Conservation (phyloP, 306 rosid genomes). For the Gynostemma pentaphyllum region DNA sequence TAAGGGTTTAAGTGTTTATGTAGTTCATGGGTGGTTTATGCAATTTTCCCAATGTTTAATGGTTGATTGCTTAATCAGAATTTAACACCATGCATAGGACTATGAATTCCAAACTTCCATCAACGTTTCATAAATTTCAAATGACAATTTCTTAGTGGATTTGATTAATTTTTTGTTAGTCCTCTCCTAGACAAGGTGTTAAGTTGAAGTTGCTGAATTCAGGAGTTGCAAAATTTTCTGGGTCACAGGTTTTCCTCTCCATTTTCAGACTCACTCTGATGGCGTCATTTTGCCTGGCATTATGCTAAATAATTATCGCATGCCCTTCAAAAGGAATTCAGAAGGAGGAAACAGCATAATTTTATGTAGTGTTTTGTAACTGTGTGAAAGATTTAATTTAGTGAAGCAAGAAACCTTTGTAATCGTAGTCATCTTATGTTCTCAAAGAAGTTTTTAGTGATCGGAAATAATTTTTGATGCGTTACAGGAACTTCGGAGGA, state of each 20-base stretch:
- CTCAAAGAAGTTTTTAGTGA: background rate
- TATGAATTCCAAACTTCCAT: no score
- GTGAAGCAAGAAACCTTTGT: background rate
- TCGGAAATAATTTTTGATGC: background rate
- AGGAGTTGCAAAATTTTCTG: background rate
- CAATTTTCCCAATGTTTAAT: background rate
- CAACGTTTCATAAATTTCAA: background rate
- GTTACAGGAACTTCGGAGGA: conserved; percentile 91
- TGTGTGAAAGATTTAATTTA: background rate
- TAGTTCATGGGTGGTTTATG: no score
- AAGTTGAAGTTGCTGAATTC: background rate
- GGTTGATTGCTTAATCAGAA: background rate
- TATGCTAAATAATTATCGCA: background rate
- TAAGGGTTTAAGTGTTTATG: no score
- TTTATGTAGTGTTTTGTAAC: background rate
- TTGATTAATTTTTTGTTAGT: background rate
- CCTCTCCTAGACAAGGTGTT: background rate
- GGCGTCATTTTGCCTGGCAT: background rate
- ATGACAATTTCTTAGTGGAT: background rate
- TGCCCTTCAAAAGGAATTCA: background rate
- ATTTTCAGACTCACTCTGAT: background rate
- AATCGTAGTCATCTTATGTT: background rate
- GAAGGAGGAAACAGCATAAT: background rate
- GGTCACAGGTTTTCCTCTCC: background rate
- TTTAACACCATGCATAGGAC: no score